Base-by-base conservation (phyloP, 78 protist genomes). In the slime mould (Dictyostelium discoideum) region DNA sequence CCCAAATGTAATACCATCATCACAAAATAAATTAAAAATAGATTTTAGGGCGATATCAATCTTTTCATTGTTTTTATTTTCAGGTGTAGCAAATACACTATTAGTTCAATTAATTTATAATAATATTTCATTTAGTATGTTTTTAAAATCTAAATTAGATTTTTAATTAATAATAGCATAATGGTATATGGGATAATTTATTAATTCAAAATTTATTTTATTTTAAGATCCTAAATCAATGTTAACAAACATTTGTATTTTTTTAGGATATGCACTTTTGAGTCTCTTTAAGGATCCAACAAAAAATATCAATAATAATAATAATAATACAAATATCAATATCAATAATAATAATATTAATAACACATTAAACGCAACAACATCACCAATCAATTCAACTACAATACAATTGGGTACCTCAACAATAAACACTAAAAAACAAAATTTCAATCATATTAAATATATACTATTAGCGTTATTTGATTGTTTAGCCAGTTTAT, bases 11-110 rank as follows among this genome's bases (percentile, higher is more conserved):
- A 16, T 11, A 22, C 24, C 57, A 32, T 20, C 18, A 77, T 5
- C 10, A 24, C 32, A 0, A 76, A 20, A 18, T 20, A 29, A 14
- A 20, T 18, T 76, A 18, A 76, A 76, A 39, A 39, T 76, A 37
- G 26, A 39, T 76, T 0, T 39, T 16, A 39, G 37, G 42, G 82
- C 40, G 16, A 14, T 29, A 39, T 78, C 46, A 5, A 60, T 46
- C 11, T 88, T 40, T 20, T 82, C 60, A 13, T 26, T 88, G 24
- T 88, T 88, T 46, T 72, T 88, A 29, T 42, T 39, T 3, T 88
- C 93, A 26, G 93, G 93, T 67, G 85, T 88, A n/a, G 14, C 54
- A 20, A 88, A 88, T 80, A 88, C 93, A 3, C 42, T 88, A 9
- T 7, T 80, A 6, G 93, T 88, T 18, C 93, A 88, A 80, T 67